Evolutionary conservation across 345 rosid species (phyloP), one percentile per base, ranked within the genome.

Genomic region (Erysimum cheiranthoides): DNA sequence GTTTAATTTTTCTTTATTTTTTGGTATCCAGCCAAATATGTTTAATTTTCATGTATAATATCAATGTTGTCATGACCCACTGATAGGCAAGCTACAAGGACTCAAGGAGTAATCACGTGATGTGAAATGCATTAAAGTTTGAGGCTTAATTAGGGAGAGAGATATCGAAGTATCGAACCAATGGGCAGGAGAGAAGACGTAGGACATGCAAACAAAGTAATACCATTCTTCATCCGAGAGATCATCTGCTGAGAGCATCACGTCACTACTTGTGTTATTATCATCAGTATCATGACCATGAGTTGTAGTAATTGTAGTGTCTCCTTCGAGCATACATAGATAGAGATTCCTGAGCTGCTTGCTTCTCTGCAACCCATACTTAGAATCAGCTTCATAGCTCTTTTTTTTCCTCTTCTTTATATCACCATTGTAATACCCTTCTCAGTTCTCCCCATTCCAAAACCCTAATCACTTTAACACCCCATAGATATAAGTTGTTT

Each of bases 201-300:
- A 92, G 64, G 97, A 89, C 97, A 92, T 92, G 85, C 93, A 92
- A 71, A 92, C 93, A 85, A 92, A 77, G 85, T 89, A 92, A 73
- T 89, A 89, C 97, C 96, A 92, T 84, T 92, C 97, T 25, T 86
- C 86, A 71, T 89, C 91, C 1, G 93, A 72, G 27, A 92, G 86
- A 84, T 89, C 96, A 64, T 89, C 96, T 1, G 96, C 87, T 52
- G 97, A 86, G 75, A 89, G 83, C 54, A 21, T 47, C 42, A 11
- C 39, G 10, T 65, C 4, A 47, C 43, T 14, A 64, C 42, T 43
- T 4, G 8, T 64, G 3, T 45, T 64, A 8, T 45, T 64, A 8
- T 28, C 3, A 38, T 18, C 31, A 38, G 6, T 28, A 59, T 58
- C 27, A 42, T 42, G 12, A 14, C 86, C 85, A 65, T 85, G 85